These are phyloP conservation scores for Akanthomyces muscarius DNA, from an alignment of 2,329 filamentous ascomycete species.

Conservation along the genomic window DNA sequence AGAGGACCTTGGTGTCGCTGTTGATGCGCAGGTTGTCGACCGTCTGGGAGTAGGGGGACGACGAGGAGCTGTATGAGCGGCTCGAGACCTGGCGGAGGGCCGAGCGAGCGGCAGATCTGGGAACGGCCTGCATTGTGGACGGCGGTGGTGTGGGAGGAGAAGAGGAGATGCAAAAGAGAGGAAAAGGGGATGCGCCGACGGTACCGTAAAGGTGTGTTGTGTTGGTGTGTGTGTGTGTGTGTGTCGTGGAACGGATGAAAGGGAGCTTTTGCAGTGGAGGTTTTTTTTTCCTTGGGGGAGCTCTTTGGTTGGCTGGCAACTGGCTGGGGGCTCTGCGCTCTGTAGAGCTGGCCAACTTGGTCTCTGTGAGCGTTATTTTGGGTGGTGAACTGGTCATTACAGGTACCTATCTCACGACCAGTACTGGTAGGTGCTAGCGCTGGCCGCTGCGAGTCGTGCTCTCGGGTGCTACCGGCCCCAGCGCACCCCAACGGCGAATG, in stretches of 20 bases:
- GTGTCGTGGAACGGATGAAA: constrained; percentile 14
- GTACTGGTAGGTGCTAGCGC: not conserved
- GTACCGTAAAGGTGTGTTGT: not conserved
- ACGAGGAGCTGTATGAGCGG: constrained; percentile 70
- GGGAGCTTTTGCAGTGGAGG: constrained; percentile 16
- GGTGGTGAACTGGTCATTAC: not conserved
- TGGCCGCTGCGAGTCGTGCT: constrained; percentile 7
- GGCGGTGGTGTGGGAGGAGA: constrained; percentile 2
- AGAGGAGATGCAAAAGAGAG: constrained; percentile 10
- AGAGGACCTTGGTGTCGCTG: constrained; percentile 87
- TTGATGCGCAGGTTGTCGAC: constrained; percentile 90
- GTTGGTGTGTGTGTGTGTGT: not conserved
- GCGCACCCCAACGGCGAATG: constrained; percentile 8
- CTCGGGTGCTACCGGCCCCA: constrained; percentile 17
- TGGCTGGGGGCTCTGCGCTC: not conserved
- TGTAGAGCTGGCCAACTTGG: not conserved
- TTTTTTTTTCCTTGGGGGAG: constrained; percentile 13
- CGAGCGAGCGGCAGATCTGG: constrained; percentile 63
- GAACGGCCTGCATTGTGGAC: constrained; percentile 76
- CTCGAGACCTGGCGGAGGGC: constrained; percentile 61
- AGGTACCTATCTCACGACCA: not conserved
- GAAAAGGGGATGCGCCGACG: constrained; percentile 15
- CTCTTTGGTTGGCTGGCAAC: not conserved
- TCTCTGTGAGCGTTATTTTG: not conserved
- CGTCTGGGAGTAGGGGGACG: constrained; percentile 67